These are phyloP conservation scores for Mycena capillaripes DNA, from an alignment of 768 basidiomycete species.

Conservation along the genomic window DNA sequence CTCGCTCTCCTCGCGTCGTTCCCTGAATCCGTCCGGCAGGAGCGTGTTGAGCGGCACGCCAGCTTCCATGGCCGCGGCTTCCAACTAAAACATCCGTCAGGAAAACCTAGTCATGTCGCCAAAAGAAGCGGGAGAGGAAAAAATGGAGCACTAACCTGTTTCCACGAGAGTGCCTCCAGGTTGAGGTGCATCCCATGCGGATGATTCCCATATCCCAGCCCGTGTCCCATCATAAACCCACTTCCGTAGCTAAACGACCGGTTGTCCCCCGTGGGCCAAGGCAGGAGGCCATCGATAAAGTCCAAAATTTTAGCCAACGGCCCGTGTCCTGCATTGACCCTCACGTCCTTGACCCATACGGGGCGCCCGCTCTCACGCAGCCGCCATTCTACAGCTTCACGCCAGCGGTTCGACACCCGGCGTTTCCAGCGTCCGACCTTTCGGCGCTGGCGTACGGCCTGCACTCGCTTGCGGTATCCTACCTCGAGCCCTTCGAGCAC, in stretches of 20 bases:
- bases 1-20: conserved; percentile 33
- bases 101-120: not conserved
- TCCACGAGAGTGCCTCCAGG: conserved; percentile 67
- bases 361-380: conserved; percentile 64
- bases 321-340: conserved; percentile 13
- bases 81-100: conserved; percentile 47
- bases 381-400: conserved; percentile 72
- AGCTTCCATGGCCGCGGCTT: conserved; percentile 76
- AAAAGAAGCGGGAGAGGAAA: not conserved
- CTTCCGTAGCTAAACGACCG: conserved; percentile 26
- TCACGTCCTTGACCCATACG: conserved; percentile 66
- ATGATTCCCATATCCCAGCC: conserved; percentile 40
- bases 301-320: conserved; percentile 20
- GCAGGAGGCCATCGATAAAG: conserved; percentile 30
- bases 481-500: conserved; percentile 81
- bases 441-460: conserved; percentile 60
- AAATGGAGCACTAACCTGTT: conserved; percentile 47
- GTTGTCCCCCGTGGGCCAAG: conserved; percentile 32
- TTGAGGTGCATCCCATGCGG: conserved; percentile 72
- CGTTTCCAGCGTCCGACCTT: conserved; percentile 57
- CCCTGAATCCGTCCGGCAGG: conserved; percentile 55
- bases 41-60: conserved; percentile 70
- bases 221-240: conserved; percentile 34
- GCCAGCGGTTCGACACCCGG: conserved; percentile 68
- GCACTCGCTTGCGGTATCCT: conserved; percentile 70